phyloP scores from a whole-genome alignment of 106 monocot genomes.

The Apostasia ramifera region DNA sequence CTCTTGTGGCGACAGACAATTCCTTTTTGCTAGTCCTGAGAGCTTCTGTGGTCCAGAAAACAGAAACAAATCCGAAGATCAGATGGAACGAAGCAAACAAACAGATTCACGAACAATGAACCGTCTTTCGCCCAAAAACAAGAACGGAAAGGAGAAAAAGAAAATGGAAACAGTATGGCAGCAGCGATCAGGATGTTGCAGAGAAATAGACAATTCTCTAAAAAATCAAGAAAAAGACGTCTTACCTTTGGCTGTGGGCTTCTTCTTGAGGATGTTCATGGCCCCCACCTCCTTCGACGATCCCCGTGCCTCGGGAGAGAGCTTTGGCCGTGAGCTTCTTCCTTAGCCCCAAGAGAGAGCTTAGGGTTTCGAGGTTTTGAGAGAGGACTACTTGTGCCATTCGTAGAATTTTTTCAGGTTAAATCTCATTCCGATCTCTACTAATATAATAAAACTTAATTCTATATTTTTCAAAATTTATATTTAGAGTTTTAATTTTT shows the following conservation, averaged over 20 bases:
- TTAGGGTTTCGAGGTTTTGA: slow-evolving; percentile 3
- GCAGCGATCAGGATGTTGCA: too few relatives aligned
- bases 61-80: not conserved
- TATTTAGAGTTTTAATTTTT: too few relatives aligned
- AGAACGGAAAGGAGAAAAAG: not conserved
- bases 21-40: slow-evolving; percentile 89
- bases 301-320: not conserved
- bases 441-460: too few relatives aligned
- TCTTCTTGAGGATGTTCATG: slow-evolving; percentile 87
- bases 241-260: slow-evolving; percentile 61
- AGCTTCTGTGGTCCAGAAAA: slow-evolving; percentile 44
- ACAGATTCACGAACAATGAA: not conserved
- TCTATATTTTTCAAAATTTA: too few relatives aligned
- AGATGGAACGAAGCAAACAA: not conserved
- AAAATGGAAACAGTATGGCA: not conserved
- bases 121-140: not conserved
- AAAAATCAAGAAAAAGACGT: not conserved
- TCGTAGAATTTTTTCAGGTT: too few relatives aligned
- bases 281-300: not conserved
- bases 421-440: too few relatives aligned
- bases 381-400: too few relatives aligned
- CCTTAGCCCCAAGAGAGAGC: not conserved
- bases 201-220: not conserved
- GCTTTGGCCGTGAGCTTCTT: too few relatives aligned
- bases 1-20: slow-evolving; percentile 81